Base-by-base conservation (phyloP, 108 stramenopile genomes). In the Conticribra guillardii region DNA sequence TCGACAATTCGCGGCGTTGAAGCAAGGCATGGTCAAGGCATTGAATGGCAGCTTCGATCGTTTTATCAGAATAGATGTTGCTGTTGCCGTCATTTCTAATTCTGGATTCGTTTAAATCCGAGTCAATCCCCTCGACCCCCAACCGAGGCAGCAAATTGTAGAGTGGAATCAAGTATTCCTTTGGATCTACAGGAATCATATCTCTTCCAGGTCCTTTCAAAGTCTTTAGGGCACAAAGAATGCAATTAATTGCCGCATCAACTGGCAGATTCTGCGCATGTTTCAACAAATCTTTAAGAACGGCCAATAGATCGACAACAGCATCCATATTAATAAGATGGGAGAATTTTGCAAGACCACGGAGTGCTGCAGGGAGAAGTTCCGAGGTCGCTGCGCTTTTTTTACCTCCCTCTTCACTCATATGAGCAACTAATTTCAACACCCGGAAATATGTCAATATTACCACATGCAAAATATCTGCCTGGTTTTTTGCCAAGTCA, bases 361-460 rank as follows among this genome's bases (percentile, higher is more conserved):
- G 84, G 49, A 96, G 60, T 16, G 88, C 87, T 19, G 75, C 64
- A 8, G 91, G 90, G n/a, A 96, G 69, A 8, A 96, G 68, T 41
- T 64, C 69, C 7, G 65, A 56, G 22, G 59, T 69, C 37, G 61
- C 21, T 34, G 29, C 33, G 21, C 24, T 45, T 22, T 53, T 64
- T 3, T 21, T 59, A 22, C 48, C 51, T 14, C 73, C 71, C 34
- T 70, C 54, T 17, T 44, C 53, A 22, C 69, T 72, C 24, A 69
- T 58, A 9, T 22, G 23, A 30, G 83, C 73, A 4, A 71, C 71
- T 23, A 69, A 62, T 64, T 96, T 96, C 49, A 94, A 71, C 49
- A 91, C 82, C 9, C 91, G 89, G 80, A 96, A 92, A 70, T 96
- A 96, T 14, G 91, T 87, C 33, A 93, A 54, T 22, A 82, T 88